Evolutionary conservation across 2,329 filamentous ascomycete genomes (phyloP).

Genomic region (Hymenoscyphus occultus): DNA sequence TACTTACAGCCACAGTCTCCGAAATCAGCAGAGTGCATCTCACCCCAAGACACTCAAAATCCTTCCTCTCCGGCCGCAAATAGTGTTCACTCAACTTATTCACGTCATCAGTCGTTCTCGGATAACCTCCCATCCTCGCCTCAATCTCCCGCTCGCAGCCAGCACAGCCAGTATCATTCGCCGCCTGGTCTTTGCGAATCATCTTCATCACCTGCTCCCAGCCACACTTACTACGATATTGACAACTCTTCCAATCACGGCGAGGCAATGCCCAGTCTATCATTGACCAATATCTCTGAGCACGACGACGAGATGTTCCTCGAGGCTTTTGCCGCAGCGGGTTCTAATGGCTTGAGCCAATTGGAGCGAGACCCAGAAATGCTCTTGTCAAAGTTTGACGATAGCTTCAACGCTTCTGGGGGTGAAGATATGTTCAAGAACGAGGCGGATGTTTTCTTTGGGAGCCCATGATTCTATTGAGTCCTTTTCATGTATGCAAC

Average conservation of each 20-base stretch:
- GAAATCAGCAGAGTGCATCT: conserved; percentile 29
- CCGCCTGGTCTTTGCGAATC: conserved; percentile 60
- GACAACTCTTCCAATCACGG: conserved; percentile 28
- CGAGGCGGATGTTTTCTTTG: conserved; percentile 35
- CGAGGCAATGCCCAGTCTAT: conserved; percentile 33
- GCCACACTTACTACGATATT: conserved; percentile 33
- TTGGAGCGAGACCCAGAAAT: conserved; percentile 34
- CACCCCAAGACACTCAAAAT: conserved; percentile 33
- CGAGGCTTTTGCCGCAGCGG: conserved; percentile 33
- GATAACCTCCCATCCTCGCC: conserved; percentile 38
- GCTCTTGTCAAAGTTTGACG: conserved; percentile 35
- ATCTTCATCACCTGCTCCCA: conserved; percentile 50
- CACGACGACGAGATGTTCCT: conserved; percentile 39
- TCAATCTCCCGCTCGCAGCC: conserved; percentile 50
- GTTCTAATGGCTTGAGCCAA: conserved; percentile 26
- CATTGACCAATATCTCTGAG: conserved; percentile 21
- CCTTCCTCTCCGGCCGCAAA: conserved; percentile 31
- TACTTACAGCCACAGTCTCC: conserved; percentile 33
- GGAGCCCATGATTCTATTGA: conserved; percentile 29
- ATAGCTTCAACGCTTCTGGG: conserved; percentile 24
- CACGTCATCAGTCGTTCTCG: conserved; percentile 27
- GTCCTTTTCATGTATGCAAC: background rate
- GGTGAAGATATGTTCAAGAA: conserved; percentile 30
- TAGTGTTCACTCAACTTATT: conserved; percentile 27
- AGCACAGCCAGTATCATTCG: conserved; percentile 50